Percentiles rank a stretch among this genome's conserved stretches.
Conservation (phyloP, 352 stramenopile species). For the Globisporangium nunn region DNA sequence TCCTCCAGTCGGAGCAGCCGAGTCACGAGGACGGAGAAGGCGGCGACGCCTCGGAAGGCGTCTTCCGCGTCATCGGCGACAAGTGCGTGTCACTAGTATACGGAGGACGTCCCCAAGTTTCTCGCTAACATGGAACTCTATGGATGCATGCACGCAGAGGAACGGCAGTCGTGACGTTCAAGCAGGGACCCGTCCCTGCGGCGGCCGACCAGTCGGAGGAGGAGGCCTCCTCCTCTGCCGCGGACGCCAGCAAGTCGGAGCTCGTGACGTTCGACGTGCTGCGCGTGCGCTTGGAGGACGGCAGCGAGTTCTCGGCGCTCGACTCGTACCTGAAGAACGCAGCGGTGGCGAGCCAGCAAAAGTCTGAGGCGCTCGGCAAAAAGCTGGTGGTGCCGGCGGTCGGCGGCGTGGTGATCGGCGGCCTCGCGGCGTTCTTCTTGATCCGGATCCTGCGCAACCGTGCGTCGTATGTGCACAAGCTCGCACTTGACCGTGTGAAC, state of each 20-base stretch:
- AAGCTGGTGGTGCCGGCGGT: conserved; percentile 64
- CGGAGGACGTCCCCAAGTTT: too few relatives aligned
- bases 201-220: conserved; percentile 3
- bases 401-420: conserved; percentile 52
- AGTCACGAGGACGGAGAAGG: conserved; percentile 9
- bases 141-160: conserved; percentile 12
- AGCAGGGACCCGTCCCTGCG: conserved; percentile 21
- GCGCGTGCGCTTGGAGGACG: conserved; percentile 36
- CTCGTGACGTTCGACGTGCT: conserved; percentile 50
- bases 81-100: conserved; percentile 21
- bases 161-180: conserved; percentile 42
- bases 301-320: conserved; percentile 48
- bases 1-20: conserved; percentile 9
- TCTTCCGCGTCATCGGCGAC: conserved; percentile 50
- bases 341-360: conserved; percentile 43
- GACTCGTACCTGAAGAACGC: conserved; percentile 53
- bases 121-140: too few relatives aligned
- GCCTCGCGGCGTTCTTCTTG: conserved; percentile 58
- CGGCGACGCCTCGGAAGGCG: conserved; percentile 18
- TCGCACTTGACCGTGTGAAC: conserved; percentile 71
- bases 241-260: conserved; percentile 18
- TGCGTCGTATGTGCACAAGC: conserved; percentile 75
- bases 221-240: background rate
- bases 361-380: conserved; percentile 54
- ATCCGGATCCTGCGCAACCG: conserved; percentile 74